Percentiles rank a stretch among this genome's conserved stretches.
Conservation (phyloP, 176 grass and related monocot genomes). For the Oryza glaberrima region DNA sequence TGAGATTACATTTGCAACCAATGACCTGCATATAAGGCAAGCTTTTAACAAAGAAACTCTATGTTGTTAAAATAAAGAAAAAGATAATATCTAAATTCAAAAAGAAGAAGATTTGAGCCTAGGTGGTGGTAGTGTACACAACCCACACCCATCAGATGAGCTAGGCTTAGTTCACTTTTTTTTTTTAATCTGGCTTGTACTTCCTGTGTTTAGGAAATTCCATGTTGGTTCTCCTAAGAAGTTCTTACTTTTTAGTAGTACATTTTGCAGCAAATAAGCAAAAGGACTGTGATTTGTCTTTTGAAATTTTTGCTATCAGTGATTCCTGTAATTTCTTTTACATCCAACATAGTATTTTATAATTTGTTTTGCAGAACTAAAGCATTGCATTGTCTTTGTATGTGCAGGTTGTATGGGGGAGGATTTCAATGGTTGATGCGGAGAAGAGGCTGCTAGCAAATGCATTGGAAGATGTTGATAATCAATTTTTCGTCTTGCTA, state of each 20-base stretch:
- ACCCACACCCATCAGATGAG: background rate
- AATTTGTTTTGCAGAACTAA: conserved; percentile 23
- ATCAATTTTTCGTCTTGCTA: conserved; percentile 95
- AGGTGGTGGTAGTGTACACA: background rate
- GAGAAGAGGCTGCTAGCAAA: conserved; percentile 94
- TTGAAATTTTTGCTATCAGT: background rate
- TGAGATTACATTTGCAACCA: background rate
- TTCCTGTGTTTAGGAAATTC: conserved; percentile 9
- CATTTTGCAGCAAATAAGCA: conserved; percentile 26
- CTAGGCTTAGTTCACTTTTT: background rate
- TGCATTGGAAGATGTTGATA: conserved; percentile 90
- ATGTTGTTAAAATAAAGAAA: background rate
- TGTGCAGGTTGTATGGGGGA: conserved; percentile 91
- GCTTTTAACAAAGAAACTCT: background rate
- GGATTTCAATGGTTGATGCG: conserved; percentile 99
- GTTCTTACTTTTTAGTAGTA: background rate
- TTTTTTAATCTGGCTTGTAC: conserved; percentile 7
- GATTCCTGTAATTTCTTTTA: conserved; percentile 19
- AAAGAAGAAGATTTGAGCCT: background rate
- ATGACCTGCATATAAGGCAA: background rate
- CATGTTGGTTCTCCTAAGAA: conserved; percentile 22
- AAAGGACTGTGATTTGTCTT: conserved; percentile 11
- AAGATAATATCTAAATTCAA: background rate
- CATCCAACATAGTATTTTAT: background rate
- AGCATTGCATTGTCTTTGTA: conserved; percentile 20